phyloP scores from a whole-genome alignment of 331 rosid genomes.

The Malus hybrid region DNA sequence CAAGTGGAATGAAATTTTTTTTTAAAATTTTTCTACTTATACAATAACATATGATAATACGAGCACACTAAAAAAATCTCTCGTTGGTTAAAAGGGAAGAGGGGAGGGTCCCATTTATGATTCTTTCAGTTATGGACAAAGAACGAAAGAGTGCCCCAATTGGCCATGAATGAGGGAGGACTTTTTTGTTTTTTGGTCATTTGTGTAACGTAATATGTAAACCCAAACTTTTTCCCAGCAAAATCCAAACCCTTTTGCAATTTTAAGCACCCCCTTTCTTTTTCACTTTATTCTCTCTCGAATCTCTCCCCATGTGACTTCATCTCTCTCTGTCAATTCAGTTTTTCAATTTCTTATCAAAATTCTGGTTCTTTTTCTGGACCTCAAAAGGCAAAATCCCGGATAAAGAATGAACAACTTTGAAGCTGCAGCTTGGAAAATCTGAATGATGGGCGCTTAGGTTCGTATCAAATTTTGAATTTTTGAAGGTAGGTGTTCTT shows the following conservation, averaged over 20 bases:
- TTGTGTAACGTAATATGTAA: constrained; percentile 13
- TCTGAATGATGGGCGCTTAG: constrained; percentile 7
- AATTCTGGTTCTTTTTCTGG: constrained; percentile 17
- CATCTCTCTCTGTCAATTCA: constrained; percentile 4
- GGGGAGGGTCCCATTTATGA: constrained; percentile 12
- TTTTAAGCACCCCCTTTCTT: background rate
- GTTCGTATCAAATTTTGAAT: background rate
- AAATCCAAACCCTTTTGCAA: constrained; percentile 7
- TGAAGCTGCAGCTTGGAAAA: constrained; percentile 23
- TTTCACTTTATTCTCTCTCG: background rate
- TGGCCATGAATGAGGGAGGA: background rate
- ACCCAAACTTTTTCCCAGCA: constrained; percentile 22
- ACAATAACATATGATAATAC: no score
- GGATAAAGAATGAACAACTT: background rate
- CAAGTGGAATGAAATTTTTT: no score
- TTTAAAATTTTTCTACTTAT: no score
- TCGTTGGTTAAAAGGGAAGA: constrained; percentile 10
- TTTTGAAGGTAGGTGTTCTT: constrained; percentile 18
- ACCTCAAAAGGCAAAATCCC: constrained; percentile 11
- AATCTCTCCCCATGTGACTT: constrained; percentile 29
- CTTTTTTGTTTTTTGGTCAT: background rate
- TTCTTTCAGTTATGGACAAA: constrained; percentile 12
- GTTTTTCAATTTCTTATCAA: constrained; percentile 2
- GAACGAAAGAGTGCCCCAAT: background rate
- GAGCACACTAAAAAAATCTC: no score